Evolutionary conservation across 2,329 filamentous ascomycete species (phyloP).

Genomic region (Ceratocystis destructans): DNA sequence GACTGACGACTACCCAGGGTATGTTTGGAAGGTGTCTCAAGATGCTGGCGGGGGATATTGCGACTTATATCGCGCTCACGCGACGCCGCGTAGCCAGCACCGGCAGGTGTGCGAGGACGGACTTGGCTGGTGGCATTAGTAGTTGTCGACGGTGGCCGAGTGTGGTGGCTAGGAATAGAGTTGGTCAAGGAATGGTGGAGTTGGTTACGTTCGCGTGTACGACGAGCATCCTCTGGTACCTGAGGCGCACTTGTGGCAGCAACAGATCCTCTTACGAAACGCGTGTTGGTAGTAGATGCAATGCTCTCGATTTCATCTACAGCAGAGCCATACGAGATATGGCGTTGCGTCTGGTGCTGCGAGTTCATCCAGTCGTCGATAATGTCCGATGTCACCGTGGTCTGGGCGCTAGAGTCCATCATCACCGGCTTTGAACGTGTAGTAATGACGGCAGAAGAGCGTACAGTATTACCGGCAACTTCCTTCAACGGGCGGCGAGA

Average conservation of each 20-base stretch:
- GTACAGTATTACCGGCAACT: constrained; percentile 44
- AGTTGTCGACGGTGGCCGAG: constrained; percentile 42
- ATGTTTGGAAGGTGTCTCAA: constrained; percentile 17
- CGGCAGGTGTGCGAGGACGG: constrained; percentile 48
- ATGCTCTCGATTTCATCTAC: constrained; percentile 49
- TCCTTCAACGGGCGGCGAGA: constrained; percentile 47
- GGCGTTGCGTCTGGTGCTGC: constrained; percentile 27
- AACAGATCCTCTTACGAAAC: constrained; percentile 18
- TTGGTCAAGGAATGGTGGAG: not conserved
- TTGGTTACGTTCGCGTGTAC: constrained; percentile 7
- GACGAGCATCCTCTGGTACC: constrained; percentile 11
- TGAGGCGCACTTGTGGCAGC: constrained; percentile 31
- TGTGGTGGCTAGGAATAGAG: constrained; percentile 42
- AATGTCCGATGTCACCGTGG: constrained; percentile 63
- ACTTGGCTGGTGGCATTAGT: constrained; percentile 30
- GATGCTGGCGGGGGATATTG: constrained; percentile 6
- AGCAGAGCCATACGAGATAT: constrained; percentile 22
- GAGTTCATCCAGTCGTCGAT: constrained; percentile 62
- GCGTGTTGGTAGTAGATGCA: constrained; percentile 30
- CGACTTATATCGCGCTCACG: constrained; percentile 19
- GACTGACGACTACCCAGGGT: constrained; percentile 47
- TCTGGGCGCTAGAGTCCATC: constrained; percentile 50
- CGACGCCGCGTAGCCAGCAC: constrained; percentile 34
- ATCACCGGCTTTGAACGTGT: not conserved
- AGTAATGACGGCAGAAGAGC: constrained; percentile 28